These are phyloP conservation scores for Jaltomata sinuosa DNA, from an alignment of 257 asterid species.

Conservation along the genomic window DNA sequence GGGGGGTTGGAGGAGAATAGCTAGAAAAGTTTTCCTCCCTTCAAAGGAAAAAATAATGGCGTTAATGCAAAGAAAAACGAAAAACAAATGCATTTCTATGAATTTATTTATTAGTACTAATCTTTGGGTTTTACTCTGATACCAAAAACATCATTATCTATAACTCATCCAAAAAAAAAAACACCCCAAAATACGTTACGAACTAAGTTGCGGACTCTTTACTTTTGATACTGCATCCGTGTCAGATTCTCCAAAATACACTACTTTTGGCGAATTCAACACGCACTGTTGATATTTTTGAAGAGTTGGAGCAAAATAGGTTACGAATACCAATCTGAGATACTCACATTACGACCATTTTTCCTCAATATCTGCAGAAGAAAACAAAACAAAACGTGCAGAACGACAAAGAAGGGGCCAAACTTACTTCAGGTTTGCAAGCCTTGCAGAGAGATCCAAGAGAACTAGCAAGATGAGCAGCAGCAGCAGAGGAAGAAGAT, in stretches of 20 bases:
- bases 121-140: too few relatives aligned
- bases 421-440: conserved; percentile 68
- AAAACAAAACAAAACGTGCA: background rate
- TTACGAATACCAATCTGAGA: background rate
- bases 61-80: background rate
- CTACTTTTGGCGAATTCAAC: too few relatives aligned
- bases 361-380: background rate
- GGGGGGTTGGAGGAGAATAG: background rate
- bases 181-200: too few relatives aligned
- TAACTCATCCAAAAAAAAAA: too few relatives aligned
- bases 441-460: conserved; percentile 88
- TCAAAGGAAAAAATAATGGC: too few relatives aligned
- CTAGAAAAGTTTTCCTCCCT: background rate
- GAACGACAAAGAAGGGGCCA: background rate
- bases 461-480: conserved; percentile 47
- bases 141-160: too few relatives aligned
- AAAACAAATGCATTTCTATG: background rate
- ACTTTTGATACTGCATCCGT: too few relatives aligned
- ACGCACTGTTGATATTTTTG: too few relatives aligned
- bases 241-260: too few relatives aligned
- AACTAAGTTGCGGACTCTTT: too few relatives aligned
- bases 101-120: too few relatives aligned
- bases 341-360: background rate
- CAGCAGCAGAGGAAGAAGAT: conserved; percentile 20
- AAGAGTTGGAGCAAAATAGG: too few relatives aligned